Base-by-base conservation (phyloP, 2,329 filamentous ascomycete species). In the Aspergillus sp. region DNA sequence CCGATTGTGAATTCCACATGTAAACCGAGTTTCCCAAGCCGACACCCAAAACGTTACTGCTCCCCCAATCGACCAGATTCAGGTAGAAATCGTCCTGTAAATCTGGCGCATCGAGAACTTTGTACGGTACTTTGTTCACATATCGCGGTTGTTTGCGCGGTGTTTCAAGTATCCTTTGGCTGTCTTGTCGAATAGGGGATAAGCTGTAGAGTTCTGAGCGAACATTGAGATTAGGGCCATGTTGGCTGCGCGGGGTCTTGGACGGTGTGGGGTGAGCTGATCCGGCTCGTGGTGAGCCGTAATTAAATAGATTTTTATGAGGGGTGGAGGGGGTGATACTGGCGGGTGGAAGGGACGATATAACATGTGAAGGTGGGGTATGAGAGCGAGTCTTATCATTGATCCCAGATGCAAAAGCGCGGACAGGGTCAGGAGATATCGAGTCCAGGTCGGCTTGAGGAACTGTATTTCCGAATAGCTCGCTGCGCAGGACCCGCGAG, bases 31-130 rank as follows among this genome's bases (percentile, higher is more conserved):
- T 91, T 17, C 93, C 93, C 24, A 99, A 79, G 0, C 95, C 95
- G 44, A 99, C 95, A 6, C 93, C 95, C 11, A 99, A 82, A 8
- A 96, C 89, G 73, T 98, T 96, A 65, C 90, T 92, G 67, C 91
- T 96, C 44, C 95, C 95, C 95, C 95, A 99, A 70, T 99, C 95
- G 3, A 99, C 93, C 24, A 99, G 80, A 68, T 99, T 99, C 37
- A 99, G 82, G 69, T 99, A 99, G 74, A 98, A 99, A 71, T 99
- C 95, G 69, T 99, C 95, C 27, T 93, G 93, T 46, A 99, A 79
- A 71, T 98, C 95, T 2, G 95, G 95, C 0, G 95, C 95, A 78
- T 99, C 95, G 9, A 99, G 82, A 2, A 99, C 95, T 75, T 99
- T 99, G 77, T 96, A 99, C 0, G 95, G 95, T 0, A 98, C 93